phyloP scores from a whole-genome alignment of 371 early-diverging fungal genomes.

The Thermomucor indicae-seudaticae region DNA sequence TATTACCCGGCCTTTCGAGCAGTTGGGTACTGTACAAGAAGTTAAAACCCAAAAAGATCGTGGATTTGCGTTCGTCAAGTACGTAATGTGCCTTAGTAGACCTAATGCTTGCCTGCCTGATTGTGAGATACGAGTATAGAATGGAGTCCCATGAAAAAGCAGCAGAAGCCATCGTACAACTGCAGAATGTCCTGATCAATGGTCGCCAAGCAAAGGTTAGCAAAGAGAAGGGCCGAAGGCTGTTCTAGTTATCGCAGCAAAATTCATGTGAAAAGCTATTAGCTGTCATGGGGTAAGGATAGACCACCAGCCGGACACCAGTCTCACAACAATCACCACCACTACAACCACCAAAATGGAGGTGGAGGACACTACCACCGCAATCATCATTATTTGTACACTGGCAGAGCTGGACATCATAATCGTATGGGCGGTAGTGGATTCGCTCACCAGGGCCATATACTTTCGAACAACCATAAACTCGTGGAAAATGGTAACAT shows the following conservation, averaged over 20 bases:
- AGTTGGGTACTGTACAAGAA: constrained; percentile 73
- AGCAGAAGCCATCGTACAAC: constrained; percentile 72
- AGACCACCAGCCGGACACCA: constrained; percentile 43
- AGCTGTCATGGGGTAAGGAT: constrained; percentile 92
- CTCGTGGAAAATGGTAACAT: neutral
- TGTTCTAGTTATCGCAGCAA: neutral
- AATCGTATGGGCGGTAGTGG: too few species aligned
- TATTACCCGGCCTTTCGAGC: constrained; percentile 70
- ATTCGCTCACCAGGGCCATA: constrained; percentile 3
- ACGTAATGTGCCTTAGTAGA: neutral
- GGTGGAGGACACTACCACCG: constrained; percentile 7
- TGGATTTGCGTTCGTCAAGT: constrained; percentile 90
- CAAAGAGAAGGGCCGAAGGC: neutral
- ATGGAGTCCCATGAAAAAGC: constrained; percentile 87
- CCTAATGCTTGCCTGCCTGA: neutral
- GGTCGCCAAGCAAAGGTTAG: constrained; percentile 71
- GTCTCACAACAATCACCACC: constrained; percentile 11
- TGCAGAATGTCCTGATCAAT: constrained; percentile 64
- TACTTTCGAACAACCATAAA: neutral
- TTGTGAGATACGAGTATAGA: constrained; percentile 23
- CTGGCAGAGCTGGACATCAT: constrained; percentile 10
- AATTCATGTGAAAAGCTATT: neutral
- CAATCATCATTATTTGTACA: constrained; percentile 13
- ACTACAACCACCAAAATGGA: constrained; percentile 4
- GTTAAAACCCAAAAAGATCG: constrained; percentile 82